Evolutionary conservation across 345 rosid genomes (phyloP).

Genomic region (Angophora floribunda): DNA sequence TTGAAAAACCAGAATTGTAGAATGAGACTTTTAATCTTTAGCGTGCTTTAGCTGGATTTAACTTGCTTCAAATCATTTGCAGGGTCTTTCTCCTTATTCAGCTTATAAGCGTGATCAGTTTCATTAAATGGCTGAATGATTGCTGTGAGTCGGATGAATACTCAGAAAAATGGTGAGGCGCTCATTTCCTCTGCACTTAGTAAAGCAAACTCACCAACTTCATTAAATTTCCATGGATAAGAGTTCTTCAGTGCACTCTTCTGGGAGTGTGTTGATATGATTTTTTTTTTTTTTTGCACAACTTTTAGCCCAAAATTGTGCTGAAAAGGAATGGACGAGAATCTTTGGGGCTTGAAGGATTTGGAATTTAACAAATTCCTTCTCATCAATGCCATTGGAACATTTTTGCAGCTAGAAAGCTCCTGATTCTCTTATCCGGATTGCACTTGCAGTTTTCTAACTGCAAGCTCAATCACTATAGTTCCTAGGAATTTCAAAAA

Average conservation of each 20-base stretch:
- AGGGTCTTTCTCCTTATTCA: slow-evolving; percentile 97
- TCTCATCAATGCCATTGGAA: neutral
- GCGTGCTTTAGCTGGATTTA: neutral
- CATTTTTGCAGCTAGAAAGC: neutral
- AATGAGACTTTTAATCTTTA: neutral
- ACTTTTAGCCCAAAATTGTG: neutral
- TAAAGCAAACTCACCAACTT: neutral
- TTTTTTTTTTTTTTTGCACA: too few species aligned
- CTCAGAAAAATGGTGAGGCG: slow-evolving; percentile 64
- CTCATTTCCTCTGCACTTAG: neutral
- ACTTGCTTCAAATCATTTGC: slow-evolving; percentile 4
- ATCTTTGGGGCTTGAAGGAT: neutral
- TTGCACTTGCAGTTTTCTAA: too few species aligned
- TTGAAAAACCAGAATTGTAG: neutral
- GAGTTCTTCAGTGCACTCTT: neutral
- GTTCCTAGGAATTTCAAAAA: neutral
- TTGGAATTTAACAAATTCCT: neutral
- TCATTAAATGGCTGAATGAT: slow-evolving; percentile 81
- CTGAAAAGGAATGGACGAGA: neutral
- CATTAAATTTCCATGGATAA: neutral
- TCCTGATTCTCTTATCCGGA: neutral
- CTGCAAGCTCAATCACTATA: neutral
- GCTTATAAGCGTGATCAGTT: slow-evolving; percentile 85
- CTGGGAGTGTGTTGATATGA: neutral
- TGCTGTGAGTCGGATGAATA: slow-evolving; percentile 58